Evolutionary conservation across 2,329 filamentous ascomycete species (phyloP), one percentile per base, ranked within the genome.

Genomic region (Neofusicoccum parvum): DNA sequence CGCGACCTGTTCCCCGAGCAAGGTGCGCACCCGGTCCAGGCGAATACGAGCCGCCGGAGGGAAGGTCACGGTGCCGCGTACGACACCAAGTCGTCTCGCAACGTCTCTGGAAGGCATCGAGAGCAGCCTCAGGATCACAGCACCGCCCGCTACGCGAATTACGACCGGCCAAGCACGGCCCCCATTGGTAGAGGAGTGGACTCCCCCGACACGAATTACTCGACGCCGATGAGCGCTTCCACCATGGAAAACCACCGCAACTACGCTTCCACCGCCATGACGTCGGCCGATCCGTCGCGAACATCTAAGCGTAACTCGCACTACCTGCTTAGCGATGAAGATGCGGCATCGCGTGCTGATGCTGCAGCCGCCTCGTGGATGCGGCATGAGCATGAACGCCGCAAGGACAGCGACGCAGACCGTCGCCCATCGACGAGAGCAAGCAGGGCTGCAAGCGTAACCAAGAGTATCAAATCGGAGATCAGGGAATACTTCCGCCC

Each of bases 401-500:
- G 76, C 53, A 70, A 69, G 32, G 69, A 71, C 20, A 65, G 70
- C 7, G 65, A 67, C 11, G 67, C 70, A 1, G 70, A 74, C 12
- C 68, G 72, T 9, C 54, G 37, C 7, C 64, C 54, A 10, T 46
- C 46, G 5, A 45, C 45, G 12, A 46, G 54, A 48, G 41, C 72
- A n/a, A 68, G 69, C 51, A 73, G 73, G n/a, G 69, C 75, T 10
- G 73, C 74, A 10, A 80, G 75, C 63, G 73, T 77, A 51, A 68
- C 71, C 9, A 73, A 73, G 32, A 80, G 78, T 65, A 76, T 80
- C 65, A 72, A 70, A 60, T 70, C 76, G 15, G 75, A 76, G 15
- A 75, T 81, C 54, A 77, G 72, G 62, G 79, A 80, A 3, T 81
- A 80, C 67, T 76, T 82, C 65, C 75, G 79, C 46, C 79, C 80